Conservation (phyloP, 495 filamentous ascomycete species). For the Sordaria brevicollis region DNA sequence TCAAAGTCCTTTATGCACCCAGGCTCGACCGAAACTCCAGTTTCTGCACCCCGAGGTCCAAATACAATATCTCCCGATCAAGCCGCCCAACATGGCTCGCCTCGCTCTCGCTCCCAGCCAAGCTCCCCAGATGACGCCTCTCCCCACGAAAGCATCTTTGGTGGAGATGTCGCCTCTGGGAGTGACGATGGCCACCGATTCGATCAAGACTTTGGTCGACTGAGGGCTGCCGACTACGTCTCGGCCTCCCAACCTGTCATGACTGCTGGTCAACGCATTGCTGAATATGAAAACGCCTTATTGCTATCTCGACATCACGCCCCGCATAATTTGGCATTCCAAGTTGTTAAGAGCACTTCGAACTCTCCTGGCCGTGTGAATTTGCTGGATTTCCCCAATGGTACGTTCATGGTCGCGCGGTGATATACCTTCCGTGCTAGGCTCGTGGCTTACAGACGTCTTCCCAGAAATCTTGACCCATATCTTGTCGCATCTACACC, state of each 20-base stretch:
- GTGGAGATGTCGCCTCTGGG: conserved; percentile 6
- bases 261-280: conserved; percentile 50
- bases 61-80: conserved; percentile 3
- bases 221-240: conserved; percentile 25
- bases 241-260: not conserved
- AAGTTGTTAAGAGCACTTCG: conserved; percentile 46
- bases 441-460: conserved; percentile 6
- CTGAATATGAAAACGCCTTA: conserved; percentile 61
- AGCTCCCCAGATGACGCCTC: conserved; percentile 22
- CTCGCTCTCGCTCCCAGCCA: conserved; percentile 42
- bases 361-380: conserved; percentile 32
- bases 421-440: not conserved
- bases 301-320: conserved; percentile 33
- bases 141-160: conserved; percentile 15
- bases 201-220: conserved; percentile 27
- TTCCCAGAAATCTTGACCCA: conserved; percentile 77
- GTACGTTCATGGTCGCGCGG: conserved; percentile 35
- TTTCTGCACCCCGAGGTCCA: not conserved
- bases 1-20: conserved; percentile 76
- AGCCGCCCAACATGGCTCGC: conserved; percentile 67
- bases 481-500: conserved; percentile 79
- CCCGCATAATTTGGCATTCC: conserved; percentile 46
- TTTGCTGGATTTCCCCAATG: conserved; percentile 68
- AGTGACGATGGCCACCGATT: conserved; percentile 23
- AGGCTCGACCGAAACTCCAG: conserved; percentile 55